Evolutionary conservation across 2,329 filamentous ascomycete genomes (phyloP), one percentile per base, ranked within the genome.

Genomic region (Arthroderma uncinatum): DNA sequence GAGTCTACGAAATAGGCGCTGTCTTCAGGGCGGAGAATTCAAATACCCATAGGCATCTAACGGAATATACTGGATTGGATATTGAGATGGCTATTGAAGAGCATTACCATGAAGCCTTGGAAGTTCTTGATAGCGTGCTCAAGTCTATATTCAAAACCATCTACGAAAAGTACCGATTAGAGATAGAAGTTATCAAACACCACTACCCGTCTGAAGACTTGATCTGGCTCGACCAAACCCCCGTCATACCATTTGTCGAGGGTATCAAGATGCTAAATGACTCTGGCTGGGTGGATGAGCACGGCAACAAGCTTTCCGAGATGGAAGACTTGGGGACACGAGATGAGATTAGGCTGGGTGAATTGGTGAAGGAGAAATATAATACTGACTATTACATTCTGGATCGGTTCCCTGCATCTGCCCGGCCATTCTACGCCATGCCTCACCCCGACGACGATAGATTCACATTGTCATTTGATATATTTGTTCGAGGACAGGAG

Each of bases 11-110:
- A 69, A 85, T 93, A 62, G 89, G 89, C 14, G 84, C 88, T 1
- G 90, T 96, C 5, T 96, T 96, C 78, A 84, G 91, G 63, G 91
- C 91, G 0, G 91, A 96, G 70, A 94, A 96, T 75, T 94, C 88
- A 67, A 96, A 96, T 71, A 96, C 91, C 0, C 91, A 95, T 67
- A 84, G 91, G 37, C 91, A 96, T 70, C 78, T 96, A 77, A 95
- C 91, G 0, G 91, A 96, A 70, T 96, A 94, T 69, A 96, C 90
- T 3, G 91, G 91, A 57, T 78, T 96, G 30, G 91, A 96, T 78
- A 72, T 96, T 16, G 91, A 96, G 68, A 96, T 96, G 92, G 81
- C 85, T 2, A 89, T 96, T 61, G 85, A 90, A 53, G 83, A 87
- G 64, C 85, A 94, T 70, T 95, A 96, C 69, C 86, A 95, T 66